Conservation (phyloP, 192 early-diverging fungal species). For the Physocladia obscura region DNA sequence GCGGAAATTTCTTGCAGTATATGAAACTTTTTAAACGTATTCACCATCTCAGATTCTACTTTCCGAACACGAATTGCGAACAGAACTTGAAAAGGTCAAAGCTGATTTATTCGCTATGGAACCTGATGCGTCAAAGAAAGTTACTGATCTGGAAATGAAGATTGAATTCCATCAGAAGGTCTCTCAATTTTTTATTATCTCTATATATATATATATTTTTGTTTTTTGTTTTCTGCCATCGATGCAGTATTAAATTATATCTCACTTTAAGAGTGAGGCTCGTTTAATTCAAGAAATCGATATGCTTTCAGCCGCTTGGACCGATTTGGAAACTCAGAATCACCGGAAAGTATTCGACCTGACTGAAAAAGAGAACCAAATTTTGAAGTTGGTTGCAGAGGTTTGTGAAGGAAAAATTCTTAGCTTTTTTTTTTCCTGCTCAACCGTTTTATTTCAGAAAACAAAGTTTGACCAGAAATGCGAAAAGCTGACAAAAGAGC, state of each 20-base stretch:
- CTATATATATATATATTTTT: no score
- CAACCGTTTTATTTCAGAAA: slow-evolving; percentile 54
- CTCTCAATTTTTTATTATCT: slow-evolving; percentile 21
- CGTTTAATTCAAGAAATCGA: slow-evolving; percentile 67
- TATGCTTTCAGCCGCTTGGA: slow-evolving; percentile 64
- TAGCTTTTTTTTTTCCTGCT: not conserved
- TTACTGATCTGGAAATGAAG: slow-evolving; percentile 54
- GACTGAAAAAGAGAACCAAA: slow-evolving; percentile 74
- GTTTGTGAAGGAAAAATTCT: slow-evolving; percentile 4
- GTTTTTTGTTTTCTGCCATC: no score
- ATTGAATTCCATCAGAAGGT: slow-evolving; percentile 58
- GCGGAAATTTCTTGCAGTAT: not conserved
- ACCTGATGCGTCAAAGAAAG: slow-evolving; percentile 37
- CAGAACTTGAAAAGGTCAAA: slow-evolving; percentile 19
- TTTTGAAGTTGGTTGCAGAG: slow-evolving; percentile 76
- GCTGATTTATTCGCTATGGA: slow-evolving; percentile 1
- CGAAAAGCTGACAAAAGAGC: slow-evolving; percentile 66
- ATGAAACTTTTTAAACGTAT: no score
- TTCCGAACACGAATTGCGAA: slow-evolving; percentile 6
- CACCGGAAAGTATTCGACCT: slow-evolving; percentile 76
- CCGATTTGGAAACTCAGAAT: slow-evolving; percentile 81
- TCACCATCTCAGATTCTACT: slow-evolving; percentile 14
- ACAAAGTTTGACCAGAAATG: slow-evolving; percentile 85
- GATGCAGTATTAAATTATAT: not conserved
- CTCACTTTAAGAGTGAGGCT: slow-evolving; percentile 47